Evolutionary conservation across 108 stramenopile species (phyloP).

Genomic region (Cylindrotheca closterium): DNA sequence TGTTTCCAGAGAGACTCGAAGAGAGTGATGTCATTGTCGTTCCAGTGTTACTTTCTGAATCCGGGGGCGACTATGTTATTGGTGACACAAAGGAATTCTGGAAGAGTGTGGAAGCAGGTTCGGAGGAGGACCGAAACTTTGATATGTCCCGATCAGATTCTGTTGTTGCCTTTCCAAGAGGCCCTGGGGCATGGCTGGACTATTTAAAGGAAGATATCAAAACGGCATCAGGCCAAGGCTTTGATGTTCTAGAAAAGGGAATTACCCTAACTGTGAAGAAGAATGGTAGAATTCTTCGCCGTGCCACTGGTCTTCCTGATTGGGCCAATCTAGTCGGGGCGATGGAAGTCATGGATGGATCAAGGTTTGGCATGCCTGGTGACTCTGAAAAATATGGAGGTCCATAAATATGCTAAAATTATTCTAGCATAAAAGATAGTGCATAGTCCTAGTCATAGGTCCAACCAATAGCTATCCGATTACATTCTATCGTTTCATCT

Average conservation of each 20-base stretch:
- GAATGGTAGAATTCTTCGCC: slow-evolving; percentile 77
- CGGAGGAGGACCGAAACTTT: slow-evolving; percentile 66
- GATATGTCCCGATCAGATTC: slow-evolving; percentile 55
- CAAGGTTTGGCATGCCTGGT: slow-evolving; percentile 77
- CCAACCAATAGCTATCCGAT: too few relatives aligned
- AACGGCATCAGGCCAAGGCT: slow-evolving; percentile 73
- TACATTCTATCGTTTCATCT: too few relatives aligned
- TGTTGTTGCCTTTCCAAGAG: slow-evolving; percentile 65
- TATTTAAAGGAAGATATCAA: slow-evolving; percentile 68
- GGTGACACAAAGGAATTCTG: slow-evolving; percentile 22
- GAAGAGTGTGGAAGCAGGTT: slow-evolving; percentile 30
- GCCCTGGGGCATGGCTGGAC: slow-evolving; percentile 55
- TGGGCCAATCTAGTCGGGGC: slow-evolving; percentile 57
- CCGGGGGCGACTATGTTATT: slow-evolving; percentile 17
- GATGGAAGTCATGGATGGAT: slow-evolving; percentile 83
- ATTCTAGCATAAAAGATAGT: too few relatives aligned
- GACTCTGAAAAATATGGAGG: slow-evolving; percentile 54
- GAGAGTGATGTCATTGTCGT: slow-evolving; percentile 69
- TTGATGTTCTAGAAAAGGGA: slow-evolving; percentile 75
- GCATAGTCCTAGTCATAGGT: too few relatives aligned
- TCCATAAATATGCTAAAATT: slow-evolving; percentile 20
- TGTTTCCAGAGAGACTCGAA: slow-evolving; percentile 48
- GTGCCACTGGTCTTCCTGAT: slow-evolving; percentile 72
- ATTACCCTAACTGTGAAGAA: slow-evolving; percentile 78
- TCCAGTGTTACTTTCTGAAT: slow-evolving; percentile 51